Percentiles rank a stretch among this genome's conserved stretches.
Evolutionary conservation across 345 rosid genomes (phyloP).

Genomic region (Isatis tinctoria): DNA sequence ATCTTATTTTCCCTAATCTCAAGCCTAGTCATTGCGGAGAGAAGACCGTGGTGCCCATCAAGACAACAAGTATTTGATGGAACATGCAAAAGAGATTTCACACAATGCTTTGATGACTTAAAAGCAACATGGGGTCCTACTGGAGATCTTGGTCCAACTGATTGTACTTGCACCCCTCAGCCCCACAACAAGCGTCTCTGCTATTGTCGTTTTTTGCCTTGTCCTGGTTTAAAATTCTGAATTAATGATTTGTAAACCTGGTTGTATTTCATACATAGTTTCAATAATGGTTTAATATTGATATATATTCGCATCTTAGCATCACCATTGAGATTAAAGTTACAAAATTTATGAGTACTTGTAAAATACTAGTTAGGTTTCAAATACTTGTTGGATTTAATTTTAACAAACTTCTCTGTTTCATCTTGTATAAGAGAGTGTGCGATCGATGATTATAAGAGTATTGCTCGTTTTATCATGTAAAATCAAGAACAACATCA

Average conservation of each 20-base stretch:
- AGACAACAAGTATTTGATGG: constrained; percentile 15
- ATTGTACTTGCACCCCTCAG: constrained; percentile 17
- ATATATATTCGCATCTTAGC: too few species aligned
- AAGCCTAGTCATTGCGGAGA: neutral
- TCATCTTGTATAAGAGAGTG: too few species aligned
- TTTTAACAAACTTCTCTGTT: too few species aligned
- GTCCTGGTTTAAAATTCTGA: neutral
- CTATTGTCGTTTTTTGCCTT: constrained; percentile 8
- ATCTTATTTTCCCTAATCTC: neutral
- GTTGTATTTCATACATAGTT: neutral
- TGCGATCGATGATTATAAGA: too few species aligned
- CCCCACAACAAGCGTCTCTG: constrained; percentile 17
- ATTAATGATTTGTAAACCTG: neutral
- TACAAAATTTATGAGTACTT: too few species aligned
- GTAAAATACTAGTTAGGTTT: too few species aligned
- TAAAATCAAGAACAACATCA: too few species aligned
- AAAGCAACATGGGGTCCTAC: neutral
- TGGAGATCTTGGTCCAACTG: constrained; percentile 19
- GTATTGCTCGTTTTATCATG: too few species aligned
- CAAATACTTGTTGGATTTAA: too few species aligned
- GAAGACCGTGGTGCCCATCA: constrained; percentile 25
- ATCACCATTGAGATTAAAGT: too few species aligned
- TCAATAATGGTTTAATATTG: neutral
- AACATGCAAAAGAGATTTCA: neutral
- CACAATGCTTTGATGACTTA: constrained; percentile 19